phyloP scores from a whole-genome alignment of 176 grass and related monocot species.

The maize (Zea mays) region Zm-B73-REFERENCE-NAM-5.0 NC_050105.1:123958501-123959000 shows the following conservation, averaged over 20 bases:
- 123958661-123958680: not conserved
- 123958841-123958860: not conserved
- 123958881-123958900: not conserved
- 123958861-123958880: not conserved
- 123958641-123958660: not conserved
- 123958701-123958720: constrained; percentile 29
- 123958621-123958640: not conserved
- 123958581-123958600: not conserved
- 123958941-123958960: not conserved
- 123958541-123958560: constrained; percentile 53
- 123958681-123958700: not conserved
- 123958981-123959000: not conserved
- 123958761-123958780: not conserved
- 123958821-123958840: no score
- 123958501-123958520: not conserved
- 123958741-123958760: not conserved
- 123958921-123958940: not conserved
- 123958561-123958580: constrained; percentile 41
- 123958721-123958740: constrained; percentile 16
- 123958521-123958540: constrained; percentile 1
- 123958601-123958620: not conserved
- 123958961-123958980: not conserved
- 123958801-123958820: no score
- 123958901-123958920: not conserved
- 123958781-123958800: no score